Base-by-base conservation (phyloP, 331 rosid genomes). In the Cucumis variabilis region DNA sequence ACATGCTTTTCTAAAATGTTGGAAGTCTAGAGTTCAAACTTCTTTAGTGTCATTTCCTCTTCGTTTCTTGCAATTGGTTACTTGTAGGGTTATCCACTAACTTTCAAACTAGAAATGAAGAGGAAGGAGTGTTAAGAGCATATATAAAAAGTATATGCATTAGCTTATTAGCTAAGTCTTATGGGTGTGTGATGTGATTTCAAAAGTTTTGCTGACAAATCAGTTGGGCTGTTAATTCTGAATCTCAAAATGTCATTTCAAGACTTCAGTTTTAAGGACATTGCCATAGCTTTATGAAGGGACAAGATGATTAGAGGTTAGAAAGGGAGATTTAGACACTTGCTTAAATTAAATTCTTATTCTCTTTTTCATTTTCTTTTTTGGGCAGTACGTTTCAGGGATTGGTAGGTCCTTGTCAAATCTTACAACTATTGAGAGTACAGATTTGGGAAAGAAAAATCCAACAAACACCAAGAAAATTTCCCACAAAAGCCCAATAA, bases 391-490 rank as follows among this genome's bases (percentile, higher is more conserved):
- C 82, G 77, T 82, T 90, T 89, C 81, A 85, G 88, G 83, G 79
- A 88, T 58, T 79, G 88, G 93, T 89, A 92, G 92, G 98, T 90
- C 95, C 92, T 87, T 89, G 88, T 91, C 92, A 88, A 87, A 87
- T 93, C 93, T 65, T 89, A 92, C 96, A 90, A 92, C 95, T 83
- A 87, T 73, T 60, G 91, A 85, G 88, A 63, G 91, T 73, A 90
- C 80, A 86, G 92, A 92, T 89, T 78, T 91, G 93, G 92, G 91
- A 89, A 91, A 92, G 88, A 93, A 93, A 90, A 90, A 83, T 83
- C 92, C 85, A 80, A 91, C 91, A 91, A 95, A 86, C 25, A 90
- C 96, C 96, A 72, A 14, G 16, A 51, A 55, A 80, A 55, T 10
- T 55, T 28, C 27, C 68, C 85, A 80, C 69, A 53, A 80, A 82